phyloP scores from a whole-genome alignment of 2,329 filamentous ascomycete genomes.

The Diplodia mutila region DNA sequence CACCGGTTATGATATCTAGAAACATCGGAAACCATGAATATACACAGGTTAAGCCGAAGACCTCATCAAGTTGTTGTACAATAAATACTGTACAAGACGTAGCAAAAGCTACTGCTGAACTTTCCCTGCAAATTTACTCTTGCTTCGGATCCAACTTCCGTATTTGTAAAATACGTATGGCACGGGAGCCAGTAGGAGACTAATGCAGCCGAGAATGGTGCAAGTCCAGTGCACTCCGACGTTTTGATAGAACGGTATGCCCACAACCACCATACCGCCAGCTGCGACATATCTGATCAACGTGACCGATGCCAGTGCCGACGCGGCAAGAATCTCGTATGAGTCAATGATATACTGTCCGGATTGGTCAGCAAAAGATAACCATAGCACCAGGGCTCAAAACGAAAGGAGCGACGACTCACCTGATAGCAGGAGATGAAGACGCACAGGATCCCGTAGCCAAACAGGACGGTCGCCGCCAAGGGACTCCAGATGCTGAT shows the following conservation, averaged over 20 bases:
- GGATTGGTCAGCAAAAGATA: constrained; percentile 55
- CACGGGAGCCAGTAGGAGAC: constrained; percentile 37
- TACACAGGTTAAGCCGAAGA: neutral
- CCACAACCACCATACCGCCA: constrained; percentile 46
- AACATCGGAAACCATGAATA: neutral
- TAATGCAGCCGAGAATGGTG: constrained; percentile 45
- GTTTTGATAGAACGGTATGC: constrained; percentile 46
- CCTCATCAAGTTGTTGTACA: neutral
- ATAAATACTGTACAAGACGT: constrained; percentile 33
- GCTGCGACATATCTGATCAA: constrained; percentile 47
- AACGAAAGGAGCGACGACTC: constrained; percentile 41
- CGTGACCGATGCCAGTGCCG: constrained; percentile 49
- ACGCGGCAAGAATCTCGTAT: constrained; percentile 58
- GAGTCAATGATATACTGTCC: constrained; percentile 61
- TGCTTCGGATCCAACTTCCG: constrained; percentile 30
- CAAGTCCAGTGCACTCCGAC: constrained; percentile 42
- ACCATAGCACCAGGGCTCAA: constrained; percentile 45
- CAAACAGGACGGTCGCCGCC: constrained; percentile 55
- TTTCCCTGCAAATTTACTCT: neutral
- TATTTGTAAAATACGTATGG: constrained; percentile 43
- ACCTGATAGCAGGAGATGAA: constrained; percentile 46
- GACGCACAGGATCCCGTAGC: constrained; percentile 54
- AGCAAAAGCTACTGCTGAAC: neutral
- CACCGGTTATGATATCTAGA: neutral
- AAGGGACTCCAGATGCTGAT: constrained; percentile 59